Evolutionary conservation across 768 basidiomycete genomes (phyloP).

Genomic region (Favolaschia claudopus): DNA sequence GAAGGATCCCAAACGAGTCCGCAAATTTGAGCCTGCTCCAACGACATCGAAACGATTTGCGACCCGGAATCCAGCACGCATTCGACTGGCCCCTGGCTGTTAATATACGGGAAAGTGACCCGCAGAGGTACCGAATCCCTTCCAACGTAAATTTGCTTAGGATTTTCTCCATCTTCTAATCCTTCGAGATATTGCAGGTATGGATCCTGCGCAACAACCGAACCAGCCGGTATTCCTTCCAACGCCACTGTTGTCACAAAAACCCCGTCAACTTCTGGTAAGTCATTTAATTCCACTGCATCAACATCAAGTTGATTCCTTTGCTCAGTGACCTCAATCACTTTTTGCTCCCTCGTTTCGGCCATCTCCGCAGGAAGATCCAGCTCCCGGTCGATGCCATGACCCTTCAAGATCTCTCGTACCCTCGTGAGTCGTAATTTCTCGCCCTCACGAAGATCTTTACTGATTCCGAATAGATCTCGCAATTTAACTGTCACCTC

Average conservation of each 20-base stretch:
- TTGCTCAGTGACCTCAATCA: not conserved
- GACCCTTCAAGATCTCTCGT: not conserved
- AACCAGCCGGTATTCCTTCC: constrained; percentile 11
- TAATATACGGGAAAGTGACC: constrained; percentile 23
- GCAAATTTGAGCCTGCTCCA: constrained; percentile 19
- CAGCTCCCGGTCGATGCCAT: not conserved
- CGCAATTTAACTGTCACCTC: constrained; percentile 11
- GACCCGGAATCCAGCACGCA: constrained; percentile 36
- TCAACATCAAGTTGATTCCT: not conserved
- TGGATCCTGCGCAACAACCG: constrained; percentile 12
- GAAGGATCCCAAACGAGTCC: constrained; percentile 28
- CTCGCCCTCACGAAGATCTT: constrained; percentile 12
- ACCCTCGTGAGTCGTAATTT: not conserved
- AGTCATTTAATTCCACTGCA: constrained; percentile 1
- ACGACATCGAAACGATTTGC: constrained; percentile 36
- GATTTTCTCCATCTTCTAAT: not conserved
- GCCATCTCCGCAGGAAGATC: not conserved
- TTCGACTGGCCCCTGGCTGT: constrained; percentile 27
- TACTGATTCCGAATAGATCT: constrained; percentile 12
- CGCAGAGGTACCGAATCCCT: constrained; percentile 9
- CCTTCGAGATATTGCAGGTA: constrained; percentile 15
- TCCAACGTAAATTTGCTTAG: constrained; percentile 14
- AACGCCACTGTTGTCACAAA: constrained; percentile 3
- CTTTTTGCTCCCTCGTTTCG: not conserved
- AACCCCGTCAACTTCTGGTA: constrained; percentile 6